Base-by-base conservation (phyloP, 805 yeast genomes). In the Saccharomycopsis sp. region DNA sequence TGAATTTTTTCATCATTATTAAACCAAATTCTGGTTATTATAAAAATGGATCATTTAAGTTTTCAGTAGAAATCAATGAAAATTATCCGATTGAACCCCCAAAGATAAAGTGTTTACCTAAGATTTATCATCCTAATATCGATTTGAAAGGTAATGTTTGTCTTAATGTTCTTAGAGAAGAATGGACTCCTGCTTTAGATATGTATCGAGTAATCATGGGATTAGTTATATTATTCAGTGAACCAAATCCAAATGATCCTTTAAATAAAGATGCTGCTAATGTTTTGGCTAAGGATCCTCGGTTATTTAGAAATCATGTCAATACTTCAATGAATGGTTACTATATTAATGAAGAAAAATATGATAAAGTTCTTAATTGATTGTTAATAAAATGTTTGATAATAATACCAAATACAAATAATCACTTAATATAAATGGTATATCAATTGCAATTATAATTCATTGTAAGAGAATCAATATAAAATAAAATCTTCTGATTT, bases 81-180 rank as follows among this genome's bases (percentile, higher is more conserved):
- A 78, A 76, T 49, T 89, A 78, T 59, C 98, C 98, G 2, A 92
- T 88, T 42, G 92, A 83, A 37, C 87, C 96, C 6, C 98, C 98
- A 8, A 82, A 77, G 54, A 86, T 87, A 40, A 69, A 71, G 49
- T 81, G 94, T 51, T 39, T 66, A 23, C 71, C 76, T 39, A 76
- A 69, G 53, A 83, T 89, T 4, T 89, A 82, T 60, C 98, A 89
- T 56, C 98, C 98, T 10, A 89, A 89, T 54, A 89, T 89, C 49
- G 96, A 89, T 56, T 56, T 74, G 17, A 80, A 83, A 33, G 97
- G 97, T 0, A 89, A 87, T 54, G 83, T 89, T 4, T 89, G 98
- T 55, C 67, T 89, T 45, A 89, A 89, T 55, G 88, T 89, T 27
- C 65, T 89, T 44, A 66, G 97, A 50, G 95, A 88, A 57, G 97